Conservation (phyloP, 192 early-diverging fungal genomes). For the Lunasporangiospora selenospora region DNA sequence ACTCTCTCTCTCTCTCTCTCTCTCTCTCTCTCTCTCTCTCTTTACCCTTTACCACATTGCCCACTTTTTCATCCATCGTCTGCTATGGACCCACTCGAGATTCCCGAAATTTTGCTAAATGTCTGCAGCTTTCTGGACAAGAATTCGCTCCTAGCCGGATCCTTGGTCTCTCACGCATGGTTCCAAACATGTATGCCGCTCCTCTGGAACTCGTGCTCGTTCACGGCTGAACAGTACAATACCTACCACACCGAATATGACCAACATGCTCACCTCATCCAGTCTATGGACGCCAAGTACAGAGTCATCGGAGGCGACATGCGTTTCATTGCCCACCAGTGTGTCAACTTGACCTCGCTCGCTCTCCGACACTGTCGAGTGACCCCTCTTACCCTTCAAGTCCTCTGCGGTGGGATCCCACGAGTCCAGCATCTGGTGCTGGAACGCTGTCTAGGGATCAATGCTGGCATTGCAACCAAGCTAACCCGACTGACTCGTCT, state of each 20-base stretch:
- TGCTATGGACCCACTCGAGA: slow-evolving; percentile 16
- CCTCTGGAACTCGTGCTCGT: slow-evolving; percentile 29
- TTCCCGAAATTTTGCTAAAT: slow-evolving; percentile 17
- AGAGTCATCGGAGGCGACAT: slow-evolving; percentile 28
- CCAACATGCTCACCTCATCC: slow-evolving; percentile 24
- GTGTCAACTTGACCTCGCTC: slow-evolving; percentile 14
- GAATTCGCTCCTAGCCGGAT: slow-evolving; percentile 5
- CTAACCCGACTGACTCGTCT: slow-evolving; percentile 13
- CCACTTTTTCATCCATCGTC: background rate
- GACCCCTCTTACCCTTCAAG: slow-evolving; percentile 24
- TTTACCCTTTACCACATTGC: background rate
- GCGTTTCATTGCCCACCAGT: slow-evolving; percentile 43
- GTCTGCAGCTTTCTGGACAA: slow-evolving; percentile 24
- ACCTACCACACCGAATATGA: slow-evolving; percentile 19
- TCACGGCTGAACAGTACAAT: slow-evolving; percentile 30
- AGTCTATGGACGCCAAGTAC: slow-evolving; percentile 17
- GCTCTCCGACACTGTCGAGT: slow-evolving; percentile 7
- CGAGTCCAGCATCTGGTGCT: slow-evolving; percentile 12
- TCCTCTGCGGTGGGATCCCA: slow-evolving; percentile 23
- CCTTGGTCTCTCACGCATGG: slow-evolving; percentile 13
- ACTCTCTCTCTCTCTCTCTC: background rate
- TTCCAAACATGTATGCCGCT: slow-evolving; percentile 9
- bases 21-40: background rate
- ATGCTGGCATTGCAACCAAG: slow-evolving; percentile 13
- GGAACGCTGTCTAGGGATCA: slow-evolving; percentile 30